Conservation (phyloP, 495 filamentous ascomycete genomes). For the Cladorrhinum samala region DNA sequence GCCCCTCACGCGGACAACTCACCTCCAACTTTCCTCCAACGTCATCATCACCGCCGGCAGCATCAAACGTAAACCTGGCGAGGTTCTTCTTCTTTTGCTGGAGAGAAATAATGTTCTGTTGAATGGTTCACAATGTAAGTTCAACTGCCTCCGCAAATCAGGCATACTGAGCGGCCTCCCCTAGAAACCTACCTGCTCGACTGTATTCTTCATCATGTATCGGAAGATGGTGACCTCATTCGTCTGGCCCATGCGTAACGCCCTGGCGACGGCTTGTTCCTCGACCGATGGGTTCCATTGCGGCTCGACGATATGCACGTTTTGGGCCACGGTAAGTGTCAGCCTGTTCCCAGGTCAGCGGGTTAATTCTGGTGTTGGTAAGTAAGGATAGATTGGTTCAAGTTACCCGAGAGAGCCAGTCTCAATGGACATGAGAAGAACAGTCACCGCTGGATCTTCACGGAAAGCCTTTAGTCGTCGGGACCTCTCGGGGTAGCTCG, state of each 20-base stretch:
- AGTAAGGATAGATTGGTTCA: not conserved
- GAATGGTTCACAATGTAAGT: no score
- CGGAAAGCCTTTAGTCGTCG: constrained; percentile 31
- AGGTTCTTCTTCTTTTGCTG: not conserved
- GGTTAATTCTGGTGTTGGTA: not conserved
- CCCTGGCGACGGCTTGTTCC: constrained; percentile 44
- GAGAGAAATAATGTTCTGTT: not conserved
- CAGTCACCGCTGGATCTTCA: constrained; percentile 18
- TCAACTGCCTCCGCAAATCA: no score
- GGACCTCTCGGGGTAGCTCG: constrained; percentile 19
- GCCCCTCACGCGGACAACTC: not conserved
- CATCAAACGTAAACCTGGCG: not conserved
- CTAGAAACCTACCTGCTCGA: not conserved
- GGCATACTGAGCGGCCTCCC: no score
- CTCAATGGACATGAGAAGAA: constrained; percentile 46
- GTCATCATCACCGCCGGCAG: not conserved
- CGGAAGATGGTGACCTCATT: not conserved
- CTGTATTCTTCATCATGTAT: not conserved
- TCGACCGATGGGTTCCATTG: constrained; percentile 54
- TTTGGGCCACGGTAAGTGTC: constrained; percentile 42
- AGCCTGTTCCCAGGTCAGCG: constrained; percentile 26
- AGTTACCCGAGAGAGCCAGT: constrained; percentile 45
- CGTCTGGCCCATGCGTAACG: constrained; percentile 41
- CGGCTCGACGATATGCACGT: constrained; percentile 46
- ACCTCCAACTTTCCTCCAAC: not conserved